Evolutionary conservation across 148 eudicot species (phyloP), one percentile per base, ranked within the genome.

Genomic region (Amaranthus hypochondriacus): DNA sequence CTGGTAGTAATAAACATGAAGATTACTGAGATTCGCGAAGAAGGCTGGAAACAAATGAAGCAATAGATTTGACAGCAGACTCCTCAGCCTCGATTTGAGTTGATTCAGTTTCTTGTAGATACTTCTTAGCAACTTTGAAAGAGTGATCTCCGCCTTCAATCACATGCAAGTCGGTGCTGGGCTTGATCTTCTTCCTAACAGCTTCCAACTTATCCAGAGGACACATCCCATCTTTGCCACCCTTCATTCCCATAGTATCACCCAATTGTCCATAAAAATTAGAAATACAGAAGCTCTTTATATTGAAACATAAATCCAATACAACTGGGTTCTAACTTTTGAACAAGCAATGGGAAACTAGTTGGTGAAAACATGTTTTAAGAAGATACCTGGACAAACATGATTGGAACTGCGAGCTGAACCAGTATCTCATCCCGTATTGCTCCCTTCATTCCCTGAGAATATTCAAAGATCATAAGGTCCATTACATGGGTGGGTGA

Each of bases 101-200:
- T 75, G 81, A 68, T 39, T 77, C 89, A 48, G 62, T 59, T 58
- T 78, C 76, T 21, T 80, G 81, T 61, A 89, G 79, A 82, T 90
- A 84, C 85, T 87, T 90, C 83, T 90, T 84, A 7, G 78, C 83
- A 75, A 93, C 80, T 81, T 89, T 87, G 82, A 90, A 93, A 43
- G 96, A 93, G 81, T 90, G 98, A 50, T 93, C 98, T 53, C 94
- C 98, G 44, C 92, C 92, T 74, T 90, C 92, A 75, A 93, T 81
- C 66, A 87, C 92, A 80, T 87, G 83, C 81, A 93, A 69, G 59
- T 62, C 83, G 71, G 75, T 87, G 9, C 46, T 15, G 13, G 79
- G 69, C 66, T 79, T 83, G 80, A 93, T 86, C 73, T 81, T 89
- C 71, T 77, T 82, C 77, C 77, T 80, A 53, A 88, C 89, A 69